Evolutionary conservation across 345 rosid genomes (phyloP), one percentile per base, ranked within the genome.

Genomic region (Gossypium sturtianum): DNA sequence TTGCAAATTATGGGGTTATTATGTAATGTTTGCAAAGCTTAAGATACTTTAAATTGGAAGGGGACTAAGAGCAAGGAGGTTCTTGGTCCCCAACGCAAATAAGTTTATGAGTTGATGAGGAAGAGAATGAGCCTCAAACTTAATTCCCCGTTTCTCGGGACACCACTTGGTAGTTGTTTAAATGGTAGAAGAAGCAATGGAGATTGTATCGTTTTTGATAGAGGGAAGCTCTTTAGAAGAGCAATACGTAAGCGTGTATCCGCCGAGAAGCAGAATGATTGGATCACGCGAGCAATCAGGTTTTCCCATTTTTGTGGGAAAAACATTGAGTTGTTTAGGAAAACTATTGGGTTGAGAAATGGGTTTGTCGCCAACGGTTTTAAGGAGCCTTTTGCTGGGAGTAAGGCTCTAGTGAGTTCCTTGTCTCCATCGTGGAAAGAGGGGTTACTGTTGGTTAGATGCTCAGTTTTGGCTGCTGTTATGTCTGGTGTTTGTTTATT

Each of bases 401-500:
- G 93, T 68, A 91, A 64, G 75, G 88, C 80, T 11, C 79, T 92
- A 71, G 91, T 90, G 61, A 87, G 70, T 81, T 89, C 93, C 4
- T 78, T 90, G 68, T 76, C 79, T 58, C 95, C 97, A 0, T 75
- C 86, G 52, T 95, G 90, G 91, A 77, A 83, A 29, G 97, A 94
- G 75, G 95, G 98, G 47, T 82, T 92, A 71, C 79, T 92, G 74
- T 75, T 94, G n/a, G 75, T 94, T 60, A 88, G 98, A 80, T 90
- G 97, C 72, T 92, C 97, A 0, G 86, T 90, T 59, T 85, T 91
- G 71, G 71, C 77, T 16, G 90, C 87, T 23, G 95, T 94, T 12
- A 77, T 91, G 76, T 89, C 97, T 72, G 97, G 97, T 75, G 91
- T 91, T 68, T 92, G 91, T 77, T 89, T 94, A 64, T 77, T 94